Evolutionary conservation across 1,284 basidiomycete genomes (phyloP).

Genomic region (Flammula alnicola): DNA sequence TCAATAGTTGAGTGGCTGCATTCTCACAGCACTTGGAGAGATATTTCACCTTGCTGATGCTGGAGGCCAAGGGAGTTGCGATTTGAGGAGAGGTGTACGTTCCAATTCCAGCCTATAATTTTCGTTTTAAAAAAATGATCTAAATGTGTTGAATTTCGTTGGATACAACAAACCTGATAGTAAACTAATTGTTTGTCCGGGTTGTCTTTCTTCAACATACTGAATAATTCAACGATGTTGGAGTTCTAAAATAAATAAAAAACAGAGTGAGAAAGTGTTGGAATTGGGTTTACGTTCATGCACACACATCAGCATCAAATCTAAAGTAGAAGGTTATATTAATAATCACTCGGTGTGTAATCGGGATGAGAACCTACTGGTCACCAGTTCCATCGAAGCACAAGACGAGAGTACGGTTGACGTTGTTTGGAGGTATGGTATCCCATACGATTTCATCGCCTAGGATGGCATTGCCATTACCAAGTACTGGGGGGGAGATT

Average conservation of each 20-base stretch:
- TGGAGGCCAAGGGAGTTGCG: constrained; percentile 41
- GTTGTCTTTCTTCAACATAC: constrained; percentile 49
- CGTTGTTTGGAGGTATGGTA: constrained; percentile 18
- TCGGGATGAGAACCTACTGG: constrained; percentile 27
- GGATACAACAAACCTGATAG: constrained; percentile 42
- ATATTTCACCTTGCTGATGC: constrained; percentile 38
- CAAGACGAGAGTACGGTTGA: constrained; percentile 30
- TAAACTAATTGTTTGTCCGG: constrained; percentile 48
- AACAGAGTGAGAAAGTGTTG: not conserved
- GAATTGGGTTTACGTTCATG: too few species aligned
- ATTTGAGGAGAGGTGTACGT: constrained; percentile 54
- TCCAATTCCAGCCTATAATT: constrained; percentile 52
- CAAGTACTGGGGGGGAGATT: not conserved
- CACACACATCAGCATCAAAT: constrained; percentile 26
- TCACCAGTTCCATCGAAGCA: constrained; percentile 35
- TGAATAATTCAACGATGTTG: constrained; percentile 47
- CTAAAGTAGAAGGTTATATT: constrained; percentile 4
- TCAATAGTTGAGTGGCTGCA: constrained; percentile 4
- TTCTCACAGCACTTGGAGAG: not conserved
- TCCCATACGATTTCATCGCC: not conserved
- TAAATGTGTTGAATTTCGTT: not conserved
- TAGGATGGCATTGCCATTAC: not conserved
- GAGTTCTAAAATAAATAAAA: constrained; percentile 40
- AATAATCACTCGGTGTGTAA: not conserved
- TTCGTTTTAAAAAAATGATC: not conserved